Evolutionary conservation across 169 alveolate species (phyloP).

Genomic region (Babesia bovis): DNA sequence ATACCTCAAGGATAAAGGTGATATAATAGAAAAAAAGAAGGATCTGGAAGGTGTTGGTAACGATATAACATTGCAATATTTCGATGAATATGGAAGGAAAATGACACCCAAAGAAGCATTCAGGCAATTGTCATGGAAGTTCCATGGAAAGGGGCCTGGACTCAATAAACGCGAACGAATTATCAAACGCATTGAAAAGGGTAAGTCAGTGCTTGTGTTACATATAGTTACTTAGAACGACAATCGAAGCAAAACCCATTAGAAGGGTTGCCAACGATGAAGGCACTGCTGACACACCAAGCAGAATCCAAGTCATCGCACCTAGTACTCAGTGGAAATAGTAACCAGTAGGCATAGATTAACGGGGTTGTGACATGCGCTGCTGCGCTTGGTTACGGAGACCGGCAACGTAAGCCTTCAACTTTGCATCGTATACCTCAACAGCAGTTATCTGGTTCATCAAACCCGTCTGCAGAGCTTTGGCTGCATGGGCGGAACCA

Average conservation of each 20-base stretch:
- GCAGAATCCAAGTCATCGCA: slow-evolving; percentile 66
- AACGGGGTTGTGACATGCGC: slow-evolving; percentile 5
- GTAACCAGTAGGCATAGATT: neutral
- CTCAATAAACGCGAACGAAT: slow-evolving; percentile 74
- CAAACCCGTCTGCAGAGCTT: slow-evolving; percentile 65
- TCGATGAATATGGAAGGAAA: slow-evolving; percentile 70
- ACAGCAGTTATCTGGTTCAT: slow-evolving; percentile 65
- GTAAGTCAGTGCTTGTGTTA: slow-evolving; percentile 1
- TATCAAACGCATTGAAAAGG: slow-evolving; percentile 72
- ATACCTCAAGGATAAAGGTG: slow-evolving; percentile 75
- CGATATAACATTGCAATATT: slow-evolving; percentile 69
- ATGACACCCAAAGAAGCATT: slow-evolving; percentile 81
- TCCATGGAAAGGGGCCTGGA: slow-evolving; percentile 79
- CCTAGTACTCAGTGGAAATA: slow-evolving; percentile 53
- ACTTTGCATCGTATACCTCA: slow-evolving; percentile 57
- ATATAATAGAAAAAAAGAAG: slow-evolving; percentile 61
- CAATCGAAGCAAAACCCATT: slow-evolving; percentile 67
- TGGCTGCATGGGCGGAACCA: slow-evolving; percentile 48
- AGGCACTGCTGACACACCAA: slow-evolving; percentile 70
- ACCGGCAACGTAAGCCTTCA: slow-evolving; percentile 39
- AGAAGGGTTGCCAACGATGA: slow-evolving; percentile 75
- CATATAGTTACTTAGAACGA: slow-evolving; percentile 33
- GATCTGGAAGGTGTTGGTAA: slow-evolving; percentile 63
- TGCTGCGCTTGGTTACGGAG: slow-evolving; percentile 50
- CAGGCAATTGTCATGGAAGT: slow-evolving; percentile 71